Evolutionary conservation across 2,329 filamentous ascomycete species (phyloP).

Genomic region (Claviceps quebecensis): DNA sequence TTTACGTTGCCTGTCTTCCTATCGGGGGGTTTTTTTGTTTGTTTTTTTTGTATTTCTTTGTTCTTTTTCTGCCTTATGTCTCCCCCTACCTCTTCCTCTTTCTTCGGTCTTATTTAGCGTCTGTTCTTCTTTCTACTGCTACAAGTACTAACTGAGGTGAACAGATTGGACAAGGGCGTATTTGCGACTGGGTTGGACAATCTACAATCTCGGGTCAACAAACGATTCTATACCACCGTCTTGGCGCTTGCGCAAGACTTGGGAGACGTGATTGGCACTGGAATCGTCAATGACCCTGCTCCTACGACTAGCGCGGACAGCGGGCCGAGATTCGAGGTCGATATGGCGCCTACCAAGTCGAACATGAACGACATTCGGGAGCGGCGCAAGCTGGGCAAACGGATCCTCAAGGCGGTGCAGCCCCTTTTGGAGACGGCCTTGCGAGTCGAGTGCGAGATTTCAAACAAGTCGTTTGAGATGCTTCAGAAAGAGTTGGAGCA

Average conservation of each 20-base stretch:
- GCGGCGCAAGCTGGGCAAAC: conserved; percentile 71
- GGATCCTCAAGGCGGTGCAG: conserved; percentile 74
- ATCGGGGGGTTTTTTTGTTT: neutral
- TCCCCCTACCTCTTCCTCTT: too few species aligned
- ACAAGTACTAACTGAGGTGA: too few species aligned
- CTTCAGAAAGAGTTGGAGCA: conserved; percentile 61
- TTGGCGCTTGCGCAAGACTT: conserved; percentile 44
- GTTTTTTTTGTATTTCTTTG: neutral
- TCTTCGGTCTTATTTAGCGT: too few species aligned
- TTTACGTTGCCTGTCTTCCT: neutral
- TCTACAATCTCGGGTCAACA: conserved; percentile 38
- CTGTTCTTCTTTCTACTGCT: too few species aligned
- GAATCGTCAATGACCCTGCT: conserved; percentile 26
- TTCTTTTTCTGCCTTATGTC: neutral
- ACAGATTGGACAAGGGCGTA: conserved; percentile 49
- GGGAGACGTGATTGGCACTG: conserved; percentile 36
- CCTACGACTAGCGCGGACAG: neutral
- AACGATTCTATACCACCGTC: conserved; percentile 43
- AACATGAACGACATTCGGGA: conserved; percentile 60
- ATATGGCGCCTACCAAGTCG: conserved; percentile 35
- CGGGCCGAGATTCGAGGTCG: conserved; percentile 20
- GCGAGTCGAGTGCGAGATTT: conserved; percentile 69
- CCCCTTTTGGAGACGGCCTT: conserved; percentile 63
- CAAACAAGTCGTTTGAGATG: conserved; percentile 52
- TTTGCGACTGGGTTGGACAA: conserved; percentile 38